Base-by-base conservation (phyloP, 176 grass and related monocot species). In the Triticum monococcum region DNA sequence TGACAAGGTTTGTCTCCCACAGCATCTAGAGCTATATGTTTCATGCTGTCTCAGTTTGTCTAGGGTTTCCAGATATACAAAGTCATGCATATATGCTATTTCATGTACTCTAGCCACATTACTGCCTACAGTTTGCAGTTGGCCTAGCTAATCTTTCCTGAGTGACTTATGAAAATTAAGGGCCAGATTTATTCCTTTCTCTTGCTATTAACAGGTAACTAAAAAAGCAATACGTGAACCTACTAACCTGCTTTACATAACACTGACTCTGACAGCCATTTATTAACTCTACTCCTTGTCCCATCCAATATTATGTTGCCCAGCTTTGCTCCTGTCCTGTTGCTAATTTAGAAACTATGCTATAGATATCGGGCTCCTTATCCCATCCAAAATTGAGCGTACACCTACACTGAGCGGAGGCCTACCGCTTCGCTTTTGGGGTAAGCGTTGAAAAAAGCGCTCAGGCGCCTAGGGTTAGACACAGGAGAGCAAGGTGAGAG, bases 1-100 rank as follows among this genome's bases (percentile, higher is more conserved):
- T 38, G 94, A 98, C 81, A 98, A 98, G 97, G 97, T 98, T 83
- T 89, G 90, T 22, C 40, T 40, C 48, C 48, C 18, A 6, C 36
- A 77, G 37, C 26, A 85, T 91, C 7, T 52, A 33, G 85, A 79
- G 32, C 12, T 64, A 61, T 63, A 71, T 87, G 17, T 52, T 79
- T 40, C 72, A 83, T 86, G 30, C 37, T 13, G 62, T 71, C 68
- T 30, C 50, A 62, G 8, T 83, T 68, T 30, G 75, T n/a, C 79
- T 75, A 65, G 43, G 36, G 17, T 43, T 84, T 9, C 72, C 9
- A 5, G 64, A 80, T 8, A 30, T 74, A 66, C 16, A 31, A 60
- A 64, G 23, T 38, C 9, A 16, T 52, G 38, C 31, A 62, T 62
- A 18, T 57, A 43, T 83, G 73, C 61, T 24, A 68, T 40, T 54